A percentile compares a stretch with the other conserved stretches of the same genome.
These are phyloP conservation scores for Amylocystis lapponica DNA, from an alignment of 768 basidiomycete genomes.

Conservation along the genomic window DNA sequence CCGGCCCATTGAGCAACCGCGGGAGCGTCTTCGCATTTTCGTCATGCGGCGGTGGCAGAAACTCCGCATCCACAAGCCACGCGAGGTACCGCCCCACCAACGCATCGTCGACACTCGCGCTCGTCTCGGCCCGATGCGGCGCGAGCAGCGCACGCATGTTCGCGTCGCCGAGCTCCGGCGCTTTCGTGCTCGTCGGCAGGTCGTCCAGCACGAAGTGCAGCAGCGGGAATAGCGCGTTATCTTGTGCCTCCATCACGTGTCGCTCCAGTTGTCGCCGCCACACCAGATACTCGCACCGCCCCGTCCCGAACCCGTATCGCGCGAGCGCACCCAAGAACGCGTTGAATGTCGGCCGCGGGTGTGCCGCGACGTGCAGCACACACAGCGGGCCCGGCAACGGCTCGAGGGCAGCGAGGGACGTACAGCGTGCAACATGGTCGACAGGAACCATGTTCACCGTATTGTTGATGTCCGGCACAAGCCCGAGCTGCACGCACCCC, in stretches of 20 bases:
- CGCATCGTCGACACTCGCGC: constrained; percentile 63
- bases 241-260: constrained; percentile 90
- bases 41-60: constrained; percentile 48
- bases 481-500: constrained; percentile 96
- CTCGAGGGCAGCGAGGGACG: constrained; percentile 64
- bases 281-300: constrained; percentile 79
- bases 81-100: constrained; percentile 86
- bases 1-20: constrained; percentile 30
- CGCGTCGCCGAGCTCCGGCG: constrained; percentile 81
- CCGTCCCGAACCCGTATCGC: constrained; percentile 74
- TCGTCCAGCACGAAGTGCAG: constrained; percentile 98
- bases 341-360: constrained; percentile 87
- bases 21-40: constrained; percentile 45
- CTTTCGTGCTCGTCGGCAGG: constrained; percentile 92
- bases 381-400: constrained; percentile 44
- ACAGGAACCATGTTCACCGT: constrained; percentile 98
- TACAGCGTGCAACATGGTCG: constrained; percentile 87
- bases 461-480: constrained; percentile 97
- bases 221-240: constrained; percentile 95
- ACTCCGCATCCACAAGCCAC: constrained; percentile 85
- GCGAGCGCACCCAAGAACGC: constrained; percentile 66
- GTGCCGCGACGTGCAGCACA: constrained; percentile 82
- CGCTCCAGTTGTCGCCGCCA: constrained; percentile 93
- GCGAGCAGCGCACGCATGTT: constrained; percentile 69
- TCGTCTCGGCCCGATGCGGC: constrained; percentile 31